phyloP scores from a whole-genome alignment of 768 basidiomycete species.

The Daedaleopsis sinensis region DNA sequence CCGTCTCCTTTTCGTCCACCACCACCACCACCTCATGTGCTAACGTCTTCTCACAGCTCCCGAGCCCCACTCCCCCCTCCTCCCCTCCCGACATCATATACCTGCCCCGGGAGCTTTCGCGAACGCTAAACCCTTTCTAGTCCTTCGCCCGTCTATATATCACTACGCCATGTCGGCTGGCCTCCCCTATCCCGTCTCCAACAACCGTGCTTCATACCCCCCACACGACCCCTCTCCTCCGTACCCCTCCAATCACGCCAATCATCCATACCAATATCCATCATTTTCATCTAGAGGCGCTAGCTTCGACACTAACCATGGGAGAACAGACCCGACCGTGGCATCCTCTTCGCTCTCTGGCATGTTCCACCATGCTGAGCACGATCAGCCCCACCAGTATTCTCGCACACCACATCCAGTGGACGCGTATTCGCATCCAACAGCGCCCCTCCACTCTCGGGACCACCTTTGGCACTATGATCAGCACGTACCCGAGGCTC shows the following conservation, averaged over 20 bases:
- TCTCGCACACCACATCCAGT: conserved; percentile 3
- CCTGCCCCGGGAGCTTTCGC: conserved; percentile 12
- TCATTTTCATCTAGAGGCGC: conserved; percentile 9
- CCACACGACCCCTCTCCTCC: conserved; percentile 5
- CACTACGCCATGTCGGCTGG: conserved; percentile 13
- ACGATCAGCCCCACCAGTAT: conserved; percentile 18
- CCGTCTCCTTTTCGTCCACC: background rate
- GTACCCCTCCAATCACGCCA: conserved; percentile 10
- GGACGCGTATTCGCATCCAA: conserved; percentile 11
- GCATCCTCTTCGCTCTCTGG: conserved; percentile 19
- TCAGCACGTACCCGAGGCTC: conserved; percentile 2
- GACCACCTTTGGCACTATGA: conserved; percentile 17
- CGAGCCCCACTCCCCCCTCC: conserved; percentile 7
- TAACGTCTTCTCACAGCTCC: conserved; percentile 16
- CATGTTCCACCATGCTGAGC: conserved; percentile 21
- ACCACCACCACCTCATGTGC: background rate
- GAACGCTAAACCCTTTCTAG: conserved; percentile 12
- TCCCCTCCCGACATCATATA: conserved; percentile 12
- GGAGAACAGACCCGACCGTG: conserved; percentile 10
- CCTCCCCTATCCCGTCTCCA: conserved; percentile 18
- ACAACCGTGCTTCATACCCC: conserved; percentile 17
- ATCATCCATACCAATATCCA: conserved; percentile 9
- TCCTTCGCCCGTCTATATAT: background rate
- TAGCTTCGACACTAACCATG: conserved; percentile 15
- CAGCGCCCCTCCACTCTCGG: background rate